A percentile compares a stretch with the other conserved stretches of the same genome.
Evolutionary conservation across 768 basidiomycete genomes (phyloP).

Genomic region (Leccinum longicurvipes): DNA sequence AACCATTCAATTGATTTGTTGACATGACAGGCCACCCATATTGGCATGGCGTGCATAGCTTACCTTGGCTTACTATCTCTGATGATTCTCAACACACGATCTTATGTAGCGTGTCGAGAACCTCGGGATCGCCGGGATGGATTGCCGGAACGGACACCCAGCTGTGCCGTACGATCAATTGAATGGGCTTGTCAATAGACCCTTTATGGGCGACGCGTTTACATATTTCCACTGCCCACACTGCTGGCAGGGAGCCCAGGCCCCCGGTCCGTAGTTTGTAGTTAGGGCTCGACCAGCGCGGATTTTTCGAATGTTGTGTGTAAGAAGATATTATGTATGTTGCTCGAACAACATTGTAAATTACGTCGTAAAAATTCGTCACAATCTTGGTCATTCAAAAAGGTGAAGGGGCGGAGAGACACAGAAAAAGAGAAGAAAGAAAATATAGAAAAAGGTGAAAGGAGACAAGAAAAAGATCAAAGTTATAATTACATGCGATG

Average conservation of each 20-base stretch:
- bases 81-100: conserved; percentile 2
- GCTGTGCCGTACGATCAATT: background rate
- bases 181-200: background rate
- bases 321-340: conserved; percentile 12
- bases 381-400: conserved; percentile 5
- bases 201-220: background rate
- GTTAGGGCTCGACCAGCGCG: background rate
- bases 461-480: conserved; percentile 1
- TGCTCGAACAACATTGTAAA: conserved; percentile 19
- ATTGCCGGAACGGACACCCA: background rate
- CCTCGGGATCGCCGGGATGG: background rate
- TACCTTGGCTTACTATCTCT: conserved; percentile 31
- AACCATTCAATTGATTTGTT: background rate
- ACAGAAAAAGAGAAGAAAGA: background rate
- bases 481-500: conserved; percentile 29
- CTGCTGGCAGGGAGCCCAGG: background rate
- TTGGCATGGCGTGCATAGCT: background rate
- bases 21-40: background rate
- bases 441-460: background rate
- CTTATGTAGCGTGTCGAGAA: background rate
- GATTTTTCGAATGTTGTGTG: background rate
- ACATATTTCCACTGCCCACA: background rate
- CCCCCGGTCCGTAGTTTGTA: background rate
- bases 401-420: background rate
- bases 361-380: conserved; percentile 29